phyloP scores from a whole-genome alignment of 495 filamentous ascomycete species.

The Trichoderma gamsii region DNA sequence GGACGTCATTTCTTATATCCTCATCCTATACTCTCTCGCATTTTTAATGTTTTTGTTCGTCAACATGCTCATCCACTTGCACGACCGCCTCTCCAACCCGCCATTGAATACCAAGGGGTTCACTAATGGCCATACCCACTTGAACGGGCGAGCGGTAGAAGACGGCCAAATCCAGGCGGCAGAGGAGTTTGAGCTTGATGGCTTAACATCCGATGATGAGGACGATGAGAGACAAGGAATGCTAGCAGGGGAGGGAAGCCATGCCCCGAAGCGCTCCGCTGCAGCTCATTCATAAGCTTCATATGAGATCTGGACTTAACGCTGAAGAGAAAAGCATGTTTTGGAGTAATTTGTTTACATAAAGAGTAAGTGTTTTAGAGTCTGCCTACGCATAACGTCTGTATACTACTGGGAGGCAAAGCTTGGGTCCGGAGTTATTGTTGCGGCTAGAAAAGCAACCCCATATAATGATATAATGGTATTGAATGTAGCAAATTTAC shows the following conservation, averaged over 20 bases:
- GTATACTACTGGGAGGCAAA: not conserved
- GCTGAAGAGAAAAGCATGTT: not conserved
- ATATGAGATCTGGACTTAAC: not conserved
- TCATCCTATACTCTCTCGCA: constrained; percentile 83
- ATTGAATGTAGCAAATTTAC: not conserved
- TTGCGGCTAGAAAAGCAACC: not conserved
- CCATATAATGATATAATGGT: not conserved
- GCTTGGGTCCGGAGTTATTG: not conserved
- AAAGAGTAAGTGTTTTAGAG: not conserved
- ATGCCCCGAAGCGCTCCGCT: not conserved
- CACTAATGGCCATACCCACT: constrained; percentile 24
- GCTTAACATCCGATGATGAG: constrained; percentile 80
- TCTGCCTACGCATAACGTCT: not conserved
- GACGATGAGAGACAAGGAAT: constrained; percentile 43
- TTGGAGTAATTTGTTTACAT: not conserved
- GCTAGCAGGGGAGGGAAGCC: constrained; percentile 26
- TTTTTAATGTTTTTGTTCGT: constrained; percentile 88
- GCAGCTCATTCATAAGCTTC: not conserved
- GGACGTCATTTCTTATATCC: constrained; percentile 82
- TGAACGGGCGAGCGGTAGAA: constrained; percentile 54
- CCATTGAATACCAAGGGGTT: constrained; percentile 25
- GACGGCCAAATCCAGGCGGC: constrained; percentile 59
- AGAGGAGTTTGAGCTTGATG: constrained; percentile 86
- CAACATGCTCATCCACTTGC: constrained; percentile 76
- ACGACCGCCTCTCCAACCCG: constrained; percentile 51